Conservation (phyloP, 1,284 basidiomycete genomes). For the Tausonia pullulans region DNA sequence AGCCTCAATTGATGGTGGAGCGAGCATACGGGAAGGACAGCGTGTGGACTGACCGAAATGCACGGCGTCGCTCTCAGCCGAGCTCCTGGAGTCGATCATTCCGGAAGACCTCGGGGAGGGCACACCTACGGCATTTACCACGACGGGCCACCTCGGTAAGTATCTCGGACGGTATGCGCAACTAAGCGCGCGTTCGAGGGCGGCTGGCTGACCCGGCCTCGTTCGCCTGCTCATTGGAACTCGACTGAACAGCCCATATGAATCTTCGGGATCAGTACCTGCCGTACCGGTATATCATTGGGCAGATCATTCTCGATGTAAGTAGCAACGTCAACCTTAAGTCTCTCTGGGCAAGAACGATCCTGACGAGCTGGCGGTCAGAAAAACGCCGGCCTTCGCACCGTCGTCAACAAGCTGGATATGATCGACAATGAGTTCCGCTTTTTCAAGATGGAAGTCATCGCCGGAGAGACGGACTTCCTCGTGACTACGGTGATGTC, state of each 20-base stretch:
- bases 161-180: not conserved
- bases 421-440: conserved; percentile 78
- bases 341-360: too few relatives aligned
- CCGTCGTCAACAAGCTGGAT: conserved; percentile 93
- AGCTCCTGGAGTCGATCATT: conserved; percentile 66
- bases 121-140: conserved; percentile 76
- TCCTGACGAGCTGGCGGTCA: conserved; percentile 27
- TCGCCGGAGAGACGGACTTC: conserved; percentile 81
- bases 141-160: conserved; percentile 81
- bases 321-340: conserved; percentile 27
- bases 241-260: conserved; percentile 47
- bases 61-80: conserved; percentile 43
- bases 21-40: too few relatives aligned
- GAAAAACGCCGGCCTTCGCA: conserved; percentile 73
- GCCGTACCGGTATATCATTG: conserved; percentile 82
- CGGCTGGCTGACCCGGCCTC: conserved; percentile 28
- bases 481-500: conserved; percentile 63
- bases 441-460: conserved; percentile 92
- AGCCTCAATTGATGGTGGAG: too few relatives aligned
- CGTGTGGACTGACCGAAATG: not conserved
- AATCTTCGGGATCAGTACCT: conserved; percentile 85
- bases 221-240: conserved; percentile 20
- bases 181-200: conserved; percentile 5
- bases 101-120: conserved; percentile 63
- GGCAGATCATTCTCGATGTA: conserved; percentile 81